Conservation (phyloP, 352 stramenopile genomes). For the Saprolegnia parasitica region DNA sequence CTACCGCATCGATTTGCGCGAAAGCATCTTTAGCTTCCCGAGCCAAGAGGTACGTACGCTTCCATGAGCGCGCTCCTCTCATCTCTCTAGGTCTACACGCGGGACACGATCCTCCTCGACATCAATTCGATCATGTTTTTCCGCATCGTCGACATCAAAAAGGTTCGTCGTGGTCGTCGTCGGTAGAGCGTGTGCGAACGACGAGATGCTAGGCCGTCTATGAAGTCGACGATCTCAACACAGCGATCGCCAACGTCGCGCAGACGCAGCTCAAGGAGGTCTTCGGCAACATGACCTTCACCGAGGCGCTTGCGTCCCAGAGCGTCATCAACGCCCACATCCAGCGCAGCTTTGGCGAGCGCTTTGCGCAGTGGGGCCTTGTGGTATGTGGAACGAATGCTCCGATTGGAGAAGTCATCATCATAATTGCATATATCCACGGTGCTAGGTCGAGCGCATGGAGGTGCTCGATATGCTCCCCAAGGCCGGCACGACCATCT, state of each 20-base stretch:
- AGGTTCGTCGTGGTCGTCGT: conserved; percentile 7
- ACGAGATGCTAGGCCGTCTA: conserved; percentile 31
- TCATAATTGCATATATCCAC: not conserved
- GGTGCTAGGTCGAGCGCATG: conserved; percentile 34
- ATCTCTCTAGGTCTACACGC: conserved; percentile 32
- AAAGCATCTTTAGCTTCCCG: conserved; percentile 37
- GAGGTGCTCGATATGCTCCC: conserved; percentile 38
- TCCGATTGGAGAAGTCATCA: not conserved
- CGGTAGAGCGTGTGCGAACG: not conserved
- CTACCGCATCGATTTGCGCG: conserved; percentile 35
- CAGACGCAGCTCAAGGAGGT: conserved; percentile 40
- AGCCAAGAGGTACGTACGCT: conserved; percentile 30
- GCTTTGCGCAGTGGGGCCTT: conserved; percentile 36
- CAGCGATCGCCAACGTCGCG: conserved; percentile 35
- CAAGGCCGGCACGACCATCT: conserved; percentile 29
- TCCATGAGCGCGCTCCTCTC: too few relatives aligned
- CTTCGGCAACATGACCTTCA: conserved; percentile 40
- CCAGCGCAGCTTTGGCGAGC: conserved; percentile 33
- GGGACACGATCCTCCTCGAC: conserved; percentile 33
- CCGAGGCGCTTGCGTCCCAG: conserved; percentile 35
- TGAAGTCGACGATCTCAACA: conserved; percentile 38
- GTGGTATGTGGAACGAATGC: too few relatives aligned
- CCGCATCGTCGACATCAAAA: conserved; percentile 37
- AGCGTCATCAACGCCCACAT: conserved; percentile 38
- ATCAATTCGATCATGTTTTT: conserved; percentile 40